A percentile compares a stretch with the other conserved stretches of the same genome.
These are phyloP conservation scores for Alternaria tenuissima DNA, from an alignment of 2,329 filamentous ascomycete genomes.

Conservation along the genomic window DNA sequence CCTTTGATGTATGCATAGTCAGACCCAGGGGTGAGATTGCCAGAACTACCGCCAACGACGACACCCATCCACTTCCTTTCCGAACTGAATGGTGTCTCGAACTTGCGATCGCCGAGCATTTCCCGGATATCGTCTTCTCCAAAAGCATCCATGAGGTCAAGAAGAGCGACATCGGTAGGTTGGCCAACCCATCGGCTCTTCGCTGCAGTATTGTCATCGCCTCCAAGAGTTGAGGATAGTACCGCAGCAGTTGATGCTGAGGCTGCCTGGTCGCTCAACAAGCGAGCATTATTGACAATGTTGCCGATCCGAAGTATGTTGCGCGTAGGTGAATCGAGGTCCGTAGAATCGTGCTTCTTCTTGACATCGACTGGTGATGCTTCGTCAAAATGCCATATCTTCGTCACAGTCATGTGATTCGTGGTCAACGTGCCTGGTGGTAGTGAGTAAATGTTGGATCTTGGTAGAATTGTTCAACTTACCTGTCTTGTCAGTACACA, in stretches of 20 bases:
- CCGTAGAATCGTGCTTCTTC: constrained; percentile 60
- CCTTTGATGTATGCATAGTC: constrained; percentile 96
- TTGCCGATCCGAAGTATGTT: constrained; percentile 92
- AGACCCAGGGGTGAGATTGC: constrained; percentile 65
- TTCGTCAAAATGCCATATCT: constrained; percentile 92
- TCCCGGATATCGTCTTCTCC: constrained; percentile 91
- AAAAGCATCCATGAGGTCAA: constrained; percentile 90
- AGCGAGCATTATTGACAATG: constrained; percentile 91
- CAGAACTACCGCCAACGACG: constrained; percentile 66
- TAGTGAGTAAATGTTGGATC: constrained; percentile 3
- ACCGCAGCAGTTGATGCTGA: constrained; percentile 78
- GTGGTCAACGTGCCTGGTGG: constrained; percentile 82
- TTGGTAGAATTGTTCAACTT: constrained; percentile 19
- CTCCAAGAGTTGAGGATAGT: constrained; percentile 81
- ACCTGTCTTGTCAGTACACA: constrained; percentile 98
- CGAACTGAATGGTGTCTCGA: constrained; percentile 94
- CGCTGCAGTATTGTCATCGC: constrained; percentile 64
- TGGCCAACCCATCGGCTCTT: constrained; percentile 96
- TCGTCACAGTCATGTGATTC: constrained; percentile 98
- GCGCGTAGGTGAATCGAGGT: constrained; percentile 76
- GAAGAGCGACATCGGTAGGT: constrained; percentile 95
- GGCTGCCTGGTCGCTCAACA: constrained; percentile 76
- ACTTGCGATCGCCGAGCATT: constrained; percentile 79
- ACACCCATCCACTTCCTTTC: constrained; percentile 99
- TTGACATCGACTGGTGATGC: constrained; percentile 64